Evolutionary conservation across 495 filamentous ascomycete genomes (phyloP), one percentile per base, ranked within the genome.

Genomic region (Viridothelium virens): DNA sequence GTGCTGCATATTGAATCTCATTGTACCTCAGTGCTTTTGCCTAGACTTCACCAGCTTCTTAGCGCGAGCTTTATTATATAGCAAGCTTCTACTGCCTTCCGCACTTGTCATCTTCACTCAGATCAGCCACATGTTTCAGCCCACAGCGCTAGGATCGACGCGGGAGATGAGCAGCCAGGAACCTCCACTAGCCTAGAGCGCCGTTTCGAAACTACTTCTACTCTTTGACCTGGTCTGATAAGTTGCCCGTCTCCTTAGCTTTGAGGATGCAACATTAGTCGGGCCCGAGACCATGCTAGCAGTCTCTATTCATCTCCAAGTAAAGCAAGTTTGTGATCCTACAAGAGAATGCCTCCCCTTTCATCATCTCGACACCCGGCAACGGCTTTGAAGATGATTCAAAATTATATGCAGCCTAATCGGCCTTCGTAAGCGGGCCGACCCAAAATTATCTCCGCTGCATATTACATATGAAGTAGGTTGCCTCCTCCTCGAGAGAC

Each of bases 161-260:
- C 53, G 53, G 53, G 53, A 59, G 53, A 59, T 59, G 53, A 18
- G 18, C 53, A 31, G 53, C 53, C 53, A 59, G n/a, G 5, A 10
- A 59, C 36, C 31, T 59, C 53, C 7, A 3, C 53, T 59, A 31
- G 36, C 11, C 18, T 7, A 3, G 31, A 34, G 7, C 6, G 31
- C 53, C 36, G 53, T 59, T 36, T 59, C 31, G 31, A 59, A 59
- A 59, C 53, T 6, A 59, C 18, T 59, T 36, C 3, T 2, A 11
- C 11, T 7, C 25, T 25, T 25, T 25, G 25, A 25, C 25, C 18
- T 11, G 53, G 11, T 10, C n/a, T 59, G 53, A 14, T 10, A 36
- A 36, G n/a, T 36, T 25, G 11, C 25, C 36, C 5, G 53, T 11
- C 31, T 18, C 5, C 18, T 36, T 59, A 59, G 31, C 5, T 36